phyloP scores from a whole-genome alignment of 805 yeast genomes.

The Huiozyma sinensis region DNA sequence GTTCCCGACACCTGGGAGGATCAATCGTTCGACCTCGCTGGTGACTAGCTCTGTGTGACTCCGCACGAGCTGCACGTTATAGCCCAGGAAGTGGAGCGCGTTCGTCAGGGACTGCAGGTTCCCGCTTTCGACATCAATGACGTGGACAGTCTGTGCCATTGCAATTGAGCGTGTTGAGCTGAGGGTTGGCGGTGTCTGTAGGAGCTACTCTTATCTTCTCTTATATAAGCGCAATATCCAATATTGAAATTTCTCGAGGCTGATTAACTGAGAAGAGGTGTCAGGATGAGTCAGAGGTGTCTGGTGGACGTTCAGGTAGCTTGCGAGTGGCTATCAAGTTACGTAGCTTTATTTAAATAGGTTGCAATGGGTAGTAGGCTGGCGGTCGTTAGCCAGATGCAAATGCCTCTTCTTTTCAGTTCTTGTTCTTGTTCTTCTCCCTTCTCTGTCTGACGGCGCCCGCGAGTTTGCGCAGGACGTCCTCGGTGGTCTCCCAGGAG shows the following conservation, averaged over 20 bases:
- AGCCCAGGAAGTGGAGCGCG: conserved; percentile 74
- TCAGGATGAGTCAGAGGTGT: too few relatives aligned
- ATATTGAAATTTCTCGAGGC: too few relatives aligned
- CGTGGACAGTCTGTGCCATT: conserved; percentile 31
- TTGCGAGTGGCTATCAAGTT: too few relatives aligned
- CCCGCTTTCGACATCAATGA: conserved; percentile 91
- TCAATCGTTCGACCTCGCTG: conserved; percentile 40
- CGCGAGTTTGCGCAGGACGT: conserved; percentile 68
- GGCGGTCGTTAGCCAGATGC: too few relatives aligned
- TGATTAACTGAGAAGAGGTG: too few relatives aligned
- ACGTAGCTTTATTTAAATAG: too few relatives aligned
- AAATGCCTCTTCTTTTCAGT: neutral
- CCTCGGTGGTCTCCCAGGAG: conserved; percentile 78
- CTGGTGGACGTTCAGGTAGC: too few relatives aligned
- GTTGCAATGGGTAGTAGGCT: too few relatives aligned
- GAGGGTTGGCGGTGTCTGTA: too few relatives aligned
- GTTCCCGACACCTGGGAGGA: conserved; percentile 96
- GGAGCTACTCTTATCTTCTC: too few relatives aligned
- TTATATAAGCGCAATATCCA: too few relatives aligned
- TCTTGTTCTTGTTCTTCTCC: conserved; percentile 21
- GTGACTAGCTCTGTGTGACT: conserved; percentile 43
- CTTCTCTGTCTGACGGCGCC: conserved; percentile 79
- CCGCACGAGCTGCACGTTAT: conserved; percentile 50
- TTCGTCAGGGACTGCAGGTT: conserved; percentile 81
- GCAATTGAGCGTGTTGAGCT: too few relatives aligned